Percentiles rank a stretch among this genome's conserved stretches.
Conservation (phyloP, 345 rosid genomes). For the Euclidium syriacum region DNA sequence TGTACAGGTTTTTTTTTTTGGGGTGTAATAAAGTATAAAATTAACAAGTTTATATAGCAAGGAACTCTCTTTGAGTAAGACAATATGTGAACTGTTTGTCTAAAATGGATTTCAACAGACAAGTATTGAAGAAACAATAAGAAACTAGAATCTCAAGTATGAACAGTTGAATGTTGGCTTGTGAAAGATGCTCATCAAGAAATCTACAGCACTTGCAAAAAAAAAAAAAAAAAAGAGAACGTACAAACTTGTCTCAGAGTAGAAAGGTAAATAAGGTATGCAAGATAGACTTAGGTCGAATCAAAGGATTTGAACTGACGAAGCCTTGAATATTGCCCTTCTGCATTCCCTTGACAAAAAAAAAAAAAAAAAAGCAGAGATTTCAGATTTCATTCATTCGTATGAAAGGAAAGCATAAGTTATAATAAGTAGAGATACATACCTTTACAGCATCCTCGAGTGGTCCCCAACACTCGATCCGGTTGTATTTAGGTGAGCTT, state of each 20-base stretch:
- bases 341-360: constrained; percentile 41
- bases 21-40: no score
- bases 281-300: constrained; percentile 52
- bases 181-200: constrained; percentile 38
- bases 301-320: constrained; percentile 33
- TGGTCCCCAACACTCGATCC: constrained; percentile 82
- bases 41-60: no score
- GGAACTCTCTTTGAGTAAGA: no score
- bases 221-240: constrained; percentile 25
- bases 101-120: not conserved
- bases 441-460: constrained; percentile 76
- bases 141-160: constrained; percentile 9
- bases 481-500: constrained; percentile 55
- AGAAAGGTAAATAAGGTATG: constrained; percentile 77
- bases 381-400: not conserved
- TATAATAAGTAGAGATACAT: not conserved
- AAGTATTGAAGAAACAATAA: not conserved
- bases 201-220: constrained; percentile 30
- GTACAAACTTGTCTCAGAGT: constrained; percentile 42
- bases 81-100: no score
- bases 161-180: constrained; percentile 23
- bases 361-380: not conserved
- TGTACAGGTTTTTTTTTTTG: not conserved
- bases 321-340: constrained; percentile 43
- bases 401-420: not conserved